These are phyloP conservation scores for Leishmania arabica DNA, from an alignment of 208 protist species.

Conservation along the genomic window DNA sequence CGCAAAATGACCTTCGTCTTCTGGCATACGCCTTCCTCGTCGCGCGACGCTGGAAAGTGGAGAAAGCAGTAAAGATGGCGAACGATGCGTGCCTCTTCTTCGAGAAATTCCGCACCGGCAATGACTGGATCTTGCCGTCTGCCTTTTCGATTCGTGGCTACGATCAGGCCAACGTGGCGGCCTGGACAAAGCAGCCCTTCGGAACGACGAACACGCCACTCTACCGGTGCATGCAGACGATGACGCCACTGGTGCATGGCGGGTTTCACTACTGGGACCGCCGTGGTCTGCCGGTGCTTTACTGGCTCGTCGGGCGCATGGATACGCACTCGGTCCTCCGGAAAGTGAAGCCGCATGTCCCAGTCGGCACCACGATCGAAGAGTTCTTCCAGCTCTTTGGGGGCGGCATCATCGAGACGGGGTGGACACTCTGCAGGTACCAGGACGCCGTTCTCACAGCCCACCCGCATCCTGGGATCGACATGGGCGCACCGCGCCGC, in stretches of 20 bases:
- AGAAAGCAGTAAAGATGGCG: constrained; percentile 63
- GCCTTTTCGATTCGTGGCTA: constrained; percentile 62
- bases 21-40: constrained; percentile 64
- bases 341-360: constrained; percentile 38
- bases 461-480: constrained; percentile 32
- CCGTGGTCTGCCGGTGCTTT: constrained; percentile 46
- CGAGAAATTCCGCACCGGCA: constrained; percentile 35
- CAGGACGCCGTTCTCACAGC: constrained; percentile 36
- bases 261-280: constrained; percentile 69
- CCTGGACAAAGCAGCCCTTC: constrained; percentile 1
- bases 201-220: constrained; percentile 14
- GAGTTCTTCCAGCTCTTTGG: constrained; percentile 39
- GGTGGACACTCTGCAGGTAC: constrained; percentile 48
- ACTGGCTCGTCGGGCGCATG: constrained; percentile 45
- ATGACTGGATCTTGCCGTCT: constrained; percentile 39
- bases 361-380: constrained; percentile 36
- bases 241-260: constrained; percentile 31
- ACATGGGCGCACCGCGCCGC: constrained; percentile 34
- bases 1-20: constrained; percentile 44
- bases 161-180: constrained; percentile 35
- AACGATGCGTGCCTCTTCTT: constrained; percentile 37
- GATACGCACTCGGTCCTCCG: constrained; percentile 38
- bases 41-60: constrained; percentile 60
- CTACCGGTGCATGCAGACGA: constrained; percentile 39
- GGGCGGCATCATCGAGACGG: constrained; percentile 39